These are phyloP conservation scores for Phytopythium sindhum DNA, from an alignment of 352 stramenopile species.

Conservation along the genomic window DNA sequence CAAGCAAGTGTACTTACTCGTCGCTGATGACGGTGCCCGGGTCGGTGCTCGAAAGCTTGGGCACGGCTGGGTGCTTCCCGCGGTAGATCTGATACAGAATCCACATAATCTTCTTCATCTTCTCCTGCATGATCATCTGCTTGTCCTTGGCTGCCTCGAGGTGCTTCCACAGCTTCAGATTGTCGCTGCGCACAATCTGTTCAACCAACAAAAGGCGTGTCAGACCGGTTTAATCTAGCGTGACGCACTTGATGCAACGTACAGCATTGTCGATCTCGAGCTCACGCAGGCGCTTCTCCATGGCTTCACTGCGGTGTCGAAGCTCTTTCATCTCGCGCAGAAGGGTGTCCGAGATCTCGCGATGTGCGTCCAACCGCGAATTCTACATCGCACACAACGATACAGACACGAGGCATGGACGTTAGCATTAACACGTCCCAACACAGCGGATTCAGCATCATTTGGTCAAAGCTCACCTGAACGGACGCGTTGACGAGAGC, in stretches of 20 bases:
- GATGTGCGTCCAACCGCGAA: slow-evolving; percentile 62
- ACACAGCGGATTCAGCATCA: not conserved
- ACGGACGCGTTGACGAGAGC: slow-evolving; percentile 51
- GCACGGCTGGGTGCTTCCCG: slow-evolving; percentile 69
- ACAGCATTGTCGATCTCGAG: slow-evolving; percentile 87
- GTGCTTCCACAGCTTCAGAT: slow-evolving; percentile 88
- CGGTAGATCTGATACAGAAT: slow-evolving; percentile 89
- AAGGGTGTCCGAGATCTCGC: slow-evolving; percentile 76
- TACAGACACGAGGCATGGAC: not conserved
- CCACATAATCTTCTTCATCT: slow-evolving; percentile 92
- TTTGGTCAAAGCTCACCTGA: slow-evolving; percentile 25
- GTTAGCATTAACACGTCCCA: slow-evolving; percentile 3
- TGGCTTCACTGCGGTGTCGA: slow-evolving; percentile 76
- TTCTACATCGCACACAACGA: slow-evolving; percentile 31
- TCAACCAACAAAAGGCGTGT: slow-evolving; percentile 1
- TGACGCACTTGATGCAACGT: slow-evolving; percentile 4
- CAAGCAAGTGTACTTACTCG: slow-evolving; percentile 58
- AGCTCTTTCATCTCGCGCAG: slow-evolving; percentile 84
- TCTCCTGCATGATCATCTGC: slow-evolving; percentile 88
- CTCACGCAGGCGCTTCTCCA: slow-evolving; percentile 84
- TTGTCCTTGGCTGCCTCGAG: slow-evolving; percentile 83
- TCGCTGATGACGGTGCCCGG: slow-evolving; percentile 56
- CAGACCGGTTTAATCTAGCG: not conserved
- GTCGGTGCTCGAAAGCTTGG: slow-evolving; percentile 69
- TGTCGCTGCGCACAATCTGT: slow-evolving; percentile 84